Conservation (phyloP, 2,329 filamentous ascomycete genomes). For the Beauveria bassiana region DNA sequence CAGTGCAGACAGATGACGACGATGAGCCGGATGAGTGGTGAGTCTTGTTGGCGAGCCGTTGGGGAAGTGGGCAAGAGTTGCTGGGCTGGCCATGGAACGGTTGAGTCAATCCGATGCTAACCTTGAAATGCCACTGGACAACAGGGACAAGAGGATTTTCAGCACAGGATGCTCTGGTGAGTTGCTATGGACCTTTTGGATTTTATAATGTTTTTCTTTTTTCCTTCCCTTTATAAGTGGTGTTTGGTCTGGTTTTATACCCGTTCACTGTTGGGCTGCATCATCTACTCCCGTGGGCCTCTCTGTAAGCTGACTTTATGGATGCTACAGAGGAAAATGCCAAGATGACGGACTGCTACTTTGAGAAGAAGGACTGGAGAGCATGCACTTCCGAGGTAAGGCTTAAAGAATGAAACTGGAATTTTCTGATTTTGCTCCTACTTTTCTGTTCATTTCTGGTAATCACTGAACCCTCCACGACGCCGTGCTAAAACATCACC, state of each 20-base stretch:
- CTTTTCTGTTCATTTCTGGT: background rate
- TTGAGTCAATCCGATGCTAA: conserved; percentile 19
- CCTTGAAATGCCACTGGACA: conserved; percentile 4
- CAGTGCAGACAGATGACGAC: conserved; percentile 47
- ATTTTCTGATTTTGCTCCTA: background rate
- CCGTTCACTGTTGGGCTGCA: background rate
- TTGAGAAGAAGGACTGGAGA: conserved; percentile 92
- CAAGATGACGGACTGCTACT: conserved; percentile 92
- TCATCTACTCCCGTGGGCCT: background rate
- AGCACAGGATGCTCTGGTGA: conserved; percentile 89
- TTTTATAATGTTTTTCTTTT: background rate
- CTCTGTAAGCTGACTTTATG: conserved; percentile 3
- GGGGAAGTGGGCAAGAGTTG: background rate
- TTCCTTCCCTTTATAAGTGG: background rate
- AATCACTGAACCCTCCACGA: too few relatives aligned
- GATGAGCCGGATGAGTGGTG: conserved; percentile 97
- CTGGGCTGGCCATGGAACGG: background rate
- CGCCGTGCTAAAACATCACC: background rate
- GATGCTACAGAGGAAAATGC: conserved; percentile 65
- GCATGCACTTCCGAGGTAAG: conserved; percentile 80
- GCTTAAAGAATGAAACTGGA: conserved; percentile 8
- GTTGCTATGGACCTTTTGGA: conserved; percentile 12
- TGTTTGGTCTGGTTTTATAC: background rate
- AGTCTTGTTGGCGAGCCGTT: conserved; percentile 20
- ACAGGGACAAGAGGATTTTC: conserved; percentile 94